A percentile compares a stretch with the other conserved stretches of the same genome.
These are phyloP conservation scores for Anethum foeniculum DNA, from an alignment of 140 eudicot genomes.

Conservation along the genomic window DNA sequence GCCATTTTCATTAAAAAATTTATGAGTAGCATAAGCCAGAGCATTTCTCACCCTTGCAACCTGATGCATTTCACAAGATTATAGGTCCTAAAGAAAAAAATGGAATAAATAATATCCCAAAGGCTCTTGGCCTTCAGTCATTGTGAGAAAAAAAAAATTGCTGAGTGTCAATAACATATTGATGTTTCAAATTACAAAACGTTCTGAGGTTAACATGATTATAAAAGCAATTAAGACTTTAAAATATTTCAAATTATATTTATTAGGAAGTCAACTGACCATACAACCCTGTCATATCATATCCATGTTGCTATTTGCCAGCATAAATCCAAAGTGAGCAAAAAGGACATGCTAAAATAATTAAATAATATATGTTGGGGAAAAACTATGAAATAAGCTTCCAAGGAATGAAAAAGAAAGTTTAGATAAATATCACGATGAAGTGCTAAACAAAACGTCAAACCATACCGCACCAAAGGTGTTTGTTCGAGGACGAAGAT, in stretches of 20 bases:
- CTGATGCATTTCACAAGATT: constrained; percentile 29
- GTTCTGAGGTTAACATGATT: not conserved
- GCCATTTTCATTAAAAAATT: constrained; percentile 95
- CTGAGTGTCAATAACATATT: not conserved
- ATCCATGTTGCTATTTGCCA: not conserved
- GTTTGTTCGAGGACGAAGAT: constrained; percentile 97
- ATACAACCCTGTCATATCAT: not conserved
- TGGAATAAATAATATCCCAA: not conserved
- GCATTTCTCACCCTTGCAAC: constrained; percentile 95
- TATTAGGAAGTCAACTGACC: not conserved
- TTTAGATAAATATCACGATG: not conserved
- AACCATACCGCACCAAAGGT: constrained; percentile 95
- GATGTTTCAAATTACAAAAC: too few relatives aligned
- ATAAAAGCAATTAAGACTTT: too few relatives aligned
- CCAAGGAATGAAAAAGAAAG: not conserved
- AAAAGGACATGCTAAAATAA: not conserved
- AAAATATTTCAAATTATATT: not conserved
- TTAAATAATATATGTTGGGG: not conserved
- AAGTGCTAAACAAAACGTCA: constrained; percentile 6
- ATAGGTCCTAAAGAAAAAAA: not conserved
- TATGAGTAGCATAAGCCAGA: constrained; percentile 88
- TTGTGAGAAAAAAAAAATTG: not conserved
- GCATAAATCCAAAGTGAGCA: not conserved
- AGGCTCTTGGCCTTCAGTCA: not conserved
- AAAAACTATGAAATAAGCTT: not conserved